Base-by-base conservation (phyloP, 257 asterid species). In the Misopates orontium region DNA sequence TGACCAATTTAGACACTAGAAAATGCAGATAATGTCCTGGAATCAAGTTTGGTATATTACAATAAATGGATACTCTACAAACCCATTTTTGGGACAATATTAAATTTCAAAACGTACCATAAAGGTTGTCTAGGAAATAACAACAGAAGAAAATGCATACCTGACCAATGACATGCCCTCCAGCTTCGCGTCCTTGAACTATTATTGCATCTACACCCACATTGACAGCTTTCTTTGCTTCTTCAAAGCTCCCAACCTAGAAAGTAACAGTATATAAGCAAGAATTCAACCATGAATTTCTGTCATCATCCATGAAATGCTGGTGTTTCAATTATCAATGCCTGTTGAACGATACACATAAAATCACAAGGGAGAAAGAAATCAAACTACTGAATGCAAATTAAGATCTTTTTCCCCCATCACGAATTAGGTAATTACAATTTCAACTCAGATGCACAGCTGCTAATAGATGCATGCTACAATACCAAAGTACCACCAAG, bases 91-190 rank as follows among this genome's bases (percentile, higher is more conserved):
- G n/a, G n/a, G n/a, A n/a, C n/a, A n/a, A n/a, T n/a, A n/a, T n/a
- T n/a, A n/a, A n/a, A n/a, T n/a, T n/a, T n/a, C n/a, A n/a, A n/a
- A n/a, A n/a, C n/a, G n/a, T n/a, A n/a, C n/a, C 32, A 28, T 11
- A 12, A 1, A 32, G 32, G 47, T 45, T 63, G 47, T 31, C 45
- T n/a, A 48, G 44, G 48, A 51, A 45, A 9, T 36, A 36, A 36
- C 3, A 58, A 58, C 64, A 58, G 12, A 23, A 36, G 18, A 11
- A 4, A 57, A 11, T 20, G 9, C 24, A 52, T 83, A 91, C 98
- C 95, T 84, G 93, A 18, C 96, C 96, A 65, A 83, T 80, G 60
- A 91, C 82, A 80, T 91, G 98, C 40, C 98, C 98, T 58, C 98
- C 98, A 44, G 98, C 98, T 80, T 91, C 98, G 15, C 60, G 62